phyloP scores from a whole-genome alignment of 2,329 filamentous ascomycete species.

The Phyllosticta ampelicida region DNA sequence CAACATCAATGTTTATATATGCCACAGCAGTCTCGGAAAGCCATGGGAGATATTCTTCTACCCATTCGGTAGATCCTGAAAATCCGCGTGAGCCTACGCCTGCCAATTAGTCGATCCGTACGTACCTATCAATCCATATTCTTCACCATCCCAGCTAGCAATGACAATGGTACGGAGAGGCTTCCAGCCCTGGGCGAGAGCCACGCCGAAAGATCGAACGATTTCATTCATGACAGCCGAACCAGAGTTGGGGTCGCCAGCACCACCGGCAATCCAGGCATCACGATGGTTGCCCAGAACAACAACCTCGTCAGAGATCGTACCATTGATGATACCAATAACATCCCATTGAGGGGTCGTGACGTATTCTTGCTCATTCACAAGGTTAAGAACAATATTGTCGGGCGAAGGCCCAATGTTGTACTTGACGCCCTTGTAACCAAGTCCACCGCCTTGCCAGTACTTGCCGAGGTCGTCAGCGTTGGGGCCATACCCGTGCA shows the following conservation, averaged over 20 bases:
- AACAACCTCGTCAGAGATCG: constrained; percentile 72
- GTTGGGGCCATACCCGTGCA: constrained; percentile 80
- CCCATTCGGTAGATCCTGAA: constrained; percentile 92
- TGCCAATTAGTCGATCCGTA: no score
- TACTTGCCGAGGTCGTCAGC: constrained; percentile 60
- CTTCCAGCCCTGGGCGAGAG: constrained; percentile 65
- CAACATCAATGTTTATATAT: constrained; percentile 79
- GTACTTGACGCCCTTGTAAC: constrained; percentile 73
- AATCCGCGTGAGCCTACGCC: no score
- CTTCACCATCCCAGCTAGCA: constrained; percentile 57
- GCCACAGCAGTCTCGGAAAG: constrained; percentile 61
- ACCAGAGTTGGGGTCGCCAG: constrained; percentile 72
- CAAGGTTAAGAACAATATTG: constrained; percentile 42
- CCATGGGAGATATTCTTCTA: constrained; percentile 82
- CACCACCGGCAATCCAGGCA: constrained; percentile 75
- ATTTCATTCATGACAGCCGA: constrained; percentile 72
- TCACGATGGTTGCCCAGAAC: constrained; percentile 89
- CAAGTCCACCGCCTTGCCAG: constrained; percentile 64
- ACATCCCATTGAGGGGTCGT: constrained; percentile 55
- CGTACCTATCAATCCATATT: constrained; percentile 77
- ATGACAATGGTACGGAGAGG: constrained; percentile 86
- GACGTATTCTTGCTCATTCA: constrained; percentile 40
- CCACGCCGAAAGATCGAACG: constrained; percentile 61
- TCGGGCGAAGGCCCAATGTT: constrained; percentile 75
- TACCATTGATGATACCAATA: constrained; percentile 84